Base-by-base conservation (phyloP, 2,329 filamentous ascomycete genomes). In the Colletotrichum eleusines region DNA sequence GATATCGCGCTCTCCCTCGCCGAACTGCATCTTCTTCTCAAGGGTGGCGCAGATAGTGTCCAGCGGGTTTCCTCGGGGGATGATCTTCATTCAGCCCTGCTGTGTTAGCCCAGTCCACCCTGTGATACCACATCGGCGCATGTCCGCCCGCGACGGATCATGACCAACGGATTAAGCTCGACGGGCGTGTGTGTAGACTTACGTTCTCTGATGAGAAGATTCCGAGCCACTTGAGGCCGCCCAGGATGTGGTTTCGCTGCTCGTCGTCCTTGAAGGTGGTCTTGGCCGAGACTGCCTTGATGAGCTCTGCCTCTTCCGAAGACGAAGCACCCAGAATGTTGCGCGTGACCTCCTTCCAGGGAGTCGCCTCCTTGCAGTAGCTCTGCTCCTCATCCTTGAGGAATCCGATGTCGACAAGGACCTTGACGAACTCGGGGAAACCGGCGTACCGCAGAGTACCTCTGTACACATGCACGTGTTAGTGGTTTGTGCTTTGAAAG, bases 21-120 rank as follows among this genome's bases (percentile, higher is more conserved):
- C 92, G 81, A 91, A 97, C 81, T 93, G 89, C 93, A 97, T 97
- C 90, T 97, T 97, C 86, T 93, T 84, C 86, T 97, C 94, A 33
- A 97, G 88, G 2, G 90, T 92, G 42, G 93, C 94, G 84, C 94
- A 97, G 46, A 97, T 89, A 18, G 93, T 95, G 81, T 97, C 95
- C 33, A 97, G 88, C 3, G 94, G 92, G 84, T 93, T 97, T 64
- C 90, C 91, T 65, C 89, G 85, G 31, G 93, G 91, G 9, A 84
- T 91, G 77, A 92, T 94, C 79, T 88, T 83, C 78, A 38, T 88
- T 83, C 78, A 38, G n/a, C 33, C 5, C n/a, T 23, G 6, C 12
- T 16, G 31, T 55, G 12, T 55, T 26, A 55, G 53, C 35, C 20
- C 4, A 55, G 5, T 26, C 26, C 18, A 9, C 8, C n/a, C n/a